Base-by-base conservation (phyloP, 176 grass and related monocot genomes). In the Paspalum notatum region DNA sequence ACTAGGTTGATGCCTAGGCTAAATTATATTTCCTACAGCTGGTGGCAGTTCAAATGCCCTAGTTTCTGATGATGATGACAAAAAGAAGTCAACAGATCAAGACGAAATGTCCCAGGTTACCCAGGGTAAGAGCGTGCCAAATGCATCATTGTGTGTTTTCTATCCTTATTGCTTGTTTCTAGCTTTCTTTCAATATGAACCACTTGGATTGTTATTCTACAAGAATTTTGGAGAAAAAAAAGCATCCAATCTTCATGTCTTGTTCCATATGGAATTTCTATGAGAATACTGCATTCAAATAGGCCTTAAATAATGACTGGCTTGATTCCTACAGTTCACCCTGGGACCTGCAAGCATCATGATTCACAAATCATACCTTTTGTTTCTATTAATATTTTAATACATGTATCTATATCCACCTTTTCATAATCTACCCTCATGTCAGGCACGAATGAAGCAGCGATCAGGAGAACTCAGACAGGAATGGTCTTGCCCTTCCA, bases 401-500 rank as follows among this genome's bases (percentile, higher is more conserved):
- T 63, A 38, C 37, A 37, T 63, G 6, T 32, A 32, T 39, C 8
- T 71, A 32, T n/a, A n/a, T 11, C 9, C 7, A 46, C 66, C 42
- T 20, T 41, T 16, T 42, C 62, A 41, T 66, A 2, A 41, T 41
- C 8, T 66, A 66, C n/a, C 40, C 42, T 68, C 64, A 43, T 68
- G 65, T 44, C 44, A 89, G 86, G 65, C 62, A 80, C 73, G 13
- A 76, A 53, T 40, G 73, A 18, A 76, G 38, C 68, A n/a, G 55
- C 60, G 71, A 74, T 83, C 24, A 26, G 12, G 18, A 24, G 41
- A 80, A 60, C 4, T 21, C 85, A 72, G 45, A 55, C 84, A 77
- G 72, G 87, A 81, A 80, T 97, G 71, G 65, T 85, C 26, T 83
- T 94, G 80, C 91, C 94, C 54, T 97, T 97, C 68, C 89, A 90